These are phyloP conservation scores for Balakata baccata DNA, from an alignment of 345 rosid genomes.

Conservation along the genomic window DNA sequence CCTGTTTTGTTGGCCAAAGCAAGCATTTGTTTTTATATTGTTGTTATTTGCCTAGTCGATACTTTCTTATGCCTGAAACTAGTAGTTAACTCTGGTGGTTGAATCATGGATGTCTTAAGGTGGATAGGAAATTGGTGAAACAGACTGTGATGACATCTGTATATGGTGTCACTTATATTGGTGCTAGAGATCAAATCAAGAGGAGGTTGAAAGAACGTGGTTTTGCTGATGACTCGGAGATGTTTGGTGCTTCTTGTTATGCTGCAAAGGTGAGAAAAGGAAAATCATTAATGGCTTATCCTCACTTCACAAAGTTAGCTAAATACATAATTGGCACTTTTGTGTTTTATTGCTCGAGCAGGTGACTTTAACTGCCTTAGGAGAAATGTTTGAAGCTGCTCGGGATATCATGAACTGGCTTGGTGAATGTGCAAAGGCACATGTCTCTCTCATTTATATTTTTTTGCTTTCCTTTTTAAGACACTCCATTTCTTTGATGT, in stretches of 20 bases:
- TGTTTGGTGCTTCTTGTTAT: constrained; percentile 76
- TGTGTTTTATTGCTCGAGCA: constrained; percentile 33
- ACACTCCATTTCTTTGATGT: not conserved
- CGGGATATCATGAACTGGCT: constrained; percentile 91
- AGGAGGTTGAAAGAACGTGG: constrained; percentile 92
- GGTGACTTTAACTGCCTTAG: constrained; percentile 84
- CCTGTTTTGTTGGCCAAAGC: not conserved
- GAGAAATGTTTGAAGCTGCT: constrained; percentile 97
- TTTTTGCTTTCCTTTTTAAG: not conserved
- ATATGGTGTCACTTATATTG: constrained; percentile 91
- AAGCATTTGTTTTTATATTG: not conserved
- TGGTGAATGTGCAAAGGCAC: constrained; percentile 97
- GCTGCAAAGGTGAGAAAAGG: constrained; percentile 77
- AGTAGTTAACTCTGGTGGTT: constrained; percentile 26
- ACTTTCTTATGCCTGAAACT: not conserved
- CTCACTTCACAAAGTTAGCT: not conserved
- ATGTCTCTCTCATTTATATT: constrained; percentile 18
- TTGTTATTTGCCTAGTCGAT: not conserved
- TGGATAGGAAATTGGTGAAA: constrained; percentile 96
- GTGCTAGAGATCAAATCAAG: constrained; percentile 95
- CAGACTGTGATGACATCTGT: constrained; percentile 99
- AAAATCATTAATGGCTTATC: constrained; percentile 4
- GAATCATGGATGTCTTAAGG: constrained; percentile 56
- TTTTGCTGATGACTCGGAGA: constrained; percentile 48
- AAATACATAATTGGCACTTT: constrained; percentile 3